Base-by-base conservation (phyloP, 306 rosid genomes). In the Cyclanthera cordifolia region DNA sequence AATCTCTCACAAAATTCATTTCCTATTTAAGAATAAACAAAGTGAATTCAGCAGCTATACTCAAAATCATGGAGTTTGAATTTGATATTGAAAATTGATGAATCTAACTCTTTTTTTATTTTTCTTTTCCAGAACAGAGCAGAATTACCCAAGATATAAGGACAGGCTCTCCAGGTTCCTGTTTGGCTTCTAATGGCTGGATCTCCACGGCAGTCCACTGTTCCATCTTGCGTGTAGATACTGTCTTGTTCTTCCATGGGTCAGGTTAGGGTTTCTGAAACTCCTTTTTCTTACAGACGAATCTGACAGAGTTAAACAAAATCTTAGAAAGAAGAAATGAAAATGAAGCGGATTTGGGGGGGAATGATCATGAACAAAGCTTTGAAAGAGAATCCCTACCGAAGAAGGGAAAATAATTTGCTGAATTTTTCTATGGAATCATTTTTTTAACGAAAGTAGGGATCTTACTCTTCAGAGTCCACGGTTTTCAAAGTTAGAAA, bases 111-210 rank as follows among this genome's bases (percentile, higher is more conserved):
- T n/a, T n/a, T n/a, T n/a, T n/a, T n/a, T n/a, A n/a, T n/a, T n/a
- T n/a, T n/a, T n/a, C 2, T 28, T 2, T 28, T 28, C 21, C 19
- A 15, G 20, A 1, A 16, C 2, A 27, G 14, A 0, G 14, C 0
- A 47, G 20, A 16, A 23, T 55, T 53, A 71, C 74, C 74, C 53
- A 71, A 23, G 6, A 71, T 71, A 5, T 23, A 71, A 13, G 74
- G 74, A 11, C 74, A 71, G 48, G 74, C 74, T 12, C 25, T 71
- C 74, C 74, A 71, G 15, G 49, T 71, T 54, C 74, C 74, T 2
- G 74, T 71, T 52, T 16, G 30, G 25, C 20, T 23, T 43, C 61
- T 41, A 41, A 53, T 32, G 16, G 61, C 74, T 2, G 74, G 74
- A 21, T 71, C 48, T 55, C 74, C 74, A 7, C 65, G 51, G 39